A percentile compares a stretch with the other conserved stretches of the same genome.
Evolutionary conservation across 2,329 filamentous ascomycete species (phyloP).

Genomic region (Sclerotiophoma versabilis): DNA sequence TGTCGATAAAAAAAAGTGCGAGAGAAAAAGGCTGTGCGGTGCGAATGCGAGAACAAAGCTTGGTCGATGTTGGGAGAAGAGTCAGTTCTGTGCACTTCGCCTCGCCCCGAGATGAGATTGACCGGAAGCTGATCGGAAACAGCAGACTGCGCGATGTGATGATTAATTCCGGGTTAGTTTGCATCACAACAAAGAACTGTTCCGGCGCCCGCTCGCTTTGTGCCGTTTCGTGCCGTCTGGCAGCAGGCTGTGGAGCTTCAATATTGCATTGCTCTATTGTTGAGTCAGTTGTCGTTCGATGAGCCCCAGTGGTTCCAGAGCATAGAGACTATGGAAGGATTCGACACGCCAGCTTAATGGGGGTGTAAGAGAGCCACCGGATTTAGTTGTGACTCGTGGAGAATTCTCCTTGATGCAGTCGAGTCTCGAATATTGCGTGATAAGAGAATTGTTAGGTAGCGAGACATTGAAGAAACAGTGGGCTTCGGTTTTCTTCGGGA

Average conservation of each 20-base stretch:
- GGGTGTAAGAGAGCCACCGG: slow-evolving; percentile 5
- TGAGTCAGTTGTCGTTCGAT: slow-evolving; percentile 18
- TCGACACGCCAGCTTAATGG: slow-evolving; percentile 11
- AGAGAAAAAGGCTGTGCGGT: neutral
- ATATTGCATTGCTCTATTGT: slow-evolving; percentile 13
- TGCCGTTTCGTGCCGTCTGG: slow-evolving; percentile 18
- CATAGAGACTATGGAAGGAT: slow-evolving; percentile 14
- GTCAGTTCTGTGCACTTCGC: slow-evolving; percentile 4
- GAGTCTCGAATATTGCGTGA: slow-evolving; percentile 10
- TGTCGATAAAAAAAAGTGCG: neutral
- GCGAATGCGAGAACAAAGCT: neutral
- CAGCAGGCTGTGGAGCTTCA: slow-evolving; percentile 15
- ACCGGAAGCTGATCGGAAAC: slow-evolving; percentile 4
- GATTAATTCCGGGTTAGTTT: slow-evolving; percentile 12
- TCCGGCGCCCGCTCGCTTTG: slow-evolving; percentile 7
- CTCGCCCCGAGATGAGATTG: slow-evolving; percentile 6
- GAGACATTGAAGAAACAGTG: slow-evolving; percentile 17
- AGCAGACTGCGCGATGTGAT: slow-evolving; percentile 13
- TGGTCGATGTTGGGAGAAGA: neutral
- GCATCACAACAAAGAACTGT: slow-evolving; percentile 8
- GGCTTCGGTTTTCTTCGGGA: slow-evolving; percentile 13
- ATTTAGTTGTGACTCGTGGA: slow-evolving; percentile 15
- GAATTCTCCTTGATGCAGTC: slow-evolving; percentile 12
- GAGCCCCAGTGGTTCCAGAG: slow-evolving; percentile 6
- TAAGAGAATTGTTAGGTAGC: slow-evolving; percentile 5